Conservation (phyloP, 2,329 filamentous ascomycete species). For the Alternaria infectoria region DNA sequence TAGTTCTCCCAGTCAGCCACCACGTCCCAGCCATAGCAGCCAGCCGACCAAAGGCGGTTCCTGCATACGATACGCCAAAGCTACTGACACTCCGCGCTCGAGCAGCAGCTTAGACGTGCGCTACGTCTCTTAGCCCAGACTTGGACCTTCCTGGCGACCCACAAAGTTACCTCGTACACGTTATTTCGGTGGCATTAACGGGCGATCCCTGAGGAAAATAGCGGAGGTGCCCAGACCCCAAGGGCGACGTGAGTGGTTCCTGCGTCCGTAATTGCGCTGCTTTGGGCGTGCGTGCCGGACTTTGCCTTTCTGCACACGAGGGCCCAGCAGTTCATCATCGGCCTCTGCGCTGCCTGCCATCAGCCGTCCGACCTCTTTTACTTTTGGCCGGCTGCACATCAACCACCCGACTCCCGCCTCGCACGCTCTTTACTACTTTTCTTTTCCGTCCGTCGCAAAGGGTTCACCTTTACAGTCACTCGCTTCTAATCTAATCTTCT, state of each 20-base stretch:
- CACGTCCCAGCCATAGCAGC: neutral
- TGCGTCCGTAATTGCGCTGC: constrained; percentile 14
- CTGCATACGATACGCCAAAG: neutral
- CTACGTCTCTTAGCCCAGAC: constrained; percentile 13
- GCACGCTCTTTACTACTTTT: constrained; percentile 22
- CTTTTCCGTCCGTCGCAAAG: constrained; percentile 16
- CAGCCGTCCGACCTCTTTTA: constrained; percentile 4
- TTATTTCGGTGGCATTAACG: constrained; percentile 29
- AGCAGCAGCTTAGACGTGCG: neutral
- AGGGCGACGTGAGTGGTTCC: constrained; percentile 17
- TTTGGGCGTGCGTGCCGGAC: constrained; percentile 17
- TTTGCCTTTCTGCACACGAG: constrained; percentile 8
- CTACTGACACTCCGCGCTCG: neutral
- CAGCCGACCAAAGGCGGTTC: neutral
- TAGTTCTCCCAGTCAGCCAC: neutral
- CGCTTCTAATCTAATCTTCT: constrained; percentile 21
- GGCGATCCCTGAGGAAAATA: constrained; percentile 13
- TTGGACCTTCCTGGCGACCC: constrained; percentile 5
- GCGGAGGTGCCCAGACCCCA: constrained; percentile 9
- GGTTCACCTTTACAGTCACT: constrained; percentile 24
- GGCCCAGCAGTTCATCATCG: constrained; percentile 17
- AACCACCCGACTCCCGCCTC: constrained; percentile 13
- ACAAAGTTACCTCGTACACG: constrained; percentile 27
- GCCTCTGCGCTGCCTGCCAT: constrained; percentile 9
- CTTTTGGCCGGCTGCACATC: constrained; percentile 9